Evolutionary conservation across 2,329 filamentous ascomycete genomes (phyloP), one percentile per base, ranked within the genome.

Genomic region (Pleomassaria siparia): DNA sequence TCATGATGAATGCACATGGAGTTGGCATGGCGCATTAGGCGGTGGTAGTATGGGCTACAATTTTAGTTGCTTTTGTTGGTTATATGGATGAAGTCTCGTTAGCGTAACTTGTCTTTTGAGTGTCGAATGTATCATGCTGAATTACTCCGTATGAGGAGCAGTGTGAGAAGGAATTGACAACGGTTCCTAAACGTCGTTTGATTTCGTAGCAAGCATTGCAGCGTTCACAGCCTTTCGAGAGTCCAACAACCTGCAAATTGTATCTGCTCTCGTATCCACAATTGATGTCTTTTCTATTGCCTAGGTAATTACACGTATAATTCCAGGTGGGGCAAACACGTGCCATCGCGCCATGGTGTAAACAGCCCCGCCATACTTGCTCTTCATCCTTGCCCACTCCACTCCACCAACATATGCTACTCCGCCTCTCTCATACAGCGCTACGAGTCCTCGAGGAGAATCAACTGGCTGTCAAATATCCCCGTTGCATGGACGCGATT

Each of bases 401-500:
- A 4, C 11, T 8, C 32, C 16, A 35, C 16, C 32, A 18, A 12
- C 12, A 5, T 6, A 35, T 16, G 35, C 18, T 7, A 22, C 9
- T 37, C 35, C 18, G 18, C n/a, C n/a, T 37, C 35, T 11, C 24
- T 22, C 35, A 24, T 24, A 22, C 35, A 6, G 3, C 35, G 12
- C n/a, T 35, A 6, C 5, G 20, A n/a, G 3, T 5, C 7, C 10
- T 29, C 4, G 12, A 4, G 4, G 18, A 24, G 18, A 40, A 13
- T 29, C 16, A 29, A 8, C 9, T 20, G 18, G 35, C 28, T 8
- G 24, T 8, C 35, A 40, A 32, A 4, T 40, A 24, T 32, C 43
- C 10, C 32, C 39, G 32, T 49, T 51, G 51, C 49, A 64, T 58
- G 54, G 53, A 57, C 50, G 49, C 50, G 11, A 48, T 50, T 43